A percentile compares a stretch with the other conserved stretches of the same genome.
Conservation (phyloP, 306 rosid species). For the Fragaria vesca region DNA sequence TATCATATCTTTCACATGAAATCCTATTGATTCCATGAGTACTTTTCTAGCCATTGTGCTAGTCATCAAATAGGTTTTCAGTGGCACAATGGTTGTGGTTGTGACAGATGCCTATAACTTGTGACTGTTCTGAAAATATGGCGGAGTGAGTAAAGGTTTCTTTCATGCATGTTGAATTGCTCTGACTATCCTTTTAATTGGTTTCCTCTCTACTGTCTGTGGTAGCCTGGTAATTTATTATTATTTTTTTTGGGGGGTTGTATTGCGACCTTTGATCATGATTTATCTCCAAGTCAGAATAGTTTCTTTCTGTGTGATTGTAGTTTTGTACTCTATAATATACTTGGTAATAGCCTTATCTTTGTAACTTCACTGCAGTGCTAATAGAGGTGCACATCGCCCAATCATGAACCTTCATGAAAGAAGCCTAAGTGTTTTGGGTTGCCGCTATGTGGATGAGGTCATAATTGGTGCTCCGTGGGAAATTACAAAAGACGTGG, state of each 20-base stretch:
- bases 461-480: slow-evolving; percentile 98
- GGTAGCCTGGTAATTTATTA: no score
- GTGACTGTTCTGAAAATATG: not conserved
- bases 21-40: not conserved
- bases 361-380: slow-evolving; percentile 45
- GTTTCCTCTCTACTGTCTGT: not conserved
- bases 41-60: not conserved
- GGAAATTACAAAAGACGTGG: slow-evolving; percentile 89
- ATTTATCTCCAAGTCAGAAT: not conserved
- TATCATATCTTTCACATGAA: not conserved
- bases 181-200: not conserved
- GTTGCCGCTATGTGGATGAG: slow-evolving; percentile 96
- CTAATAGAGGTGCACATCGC: slow-evolving; percentile 86
- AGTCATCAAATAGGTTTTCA: slow-evolving; percentile 10
- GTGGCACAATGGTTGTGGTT: not conserved
- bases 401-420: slow-evolving; percentile 98
- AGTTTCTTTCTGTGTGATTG: not conserved
- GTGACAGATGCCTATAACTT: not conserved
- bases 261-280: not conserved
- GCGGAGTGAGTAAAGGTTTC: not conserved
- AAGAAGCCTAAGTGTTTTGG: slow-evolving; percentile 95
- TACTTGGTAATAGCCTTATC: not conserved
- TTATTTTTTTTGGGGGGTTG: not conserved
- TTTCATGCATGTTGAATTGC: not conserved
- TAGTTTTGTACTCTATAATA: not conserved